A percentile compares a stretch with the other conserved stretches of the same genome.
phyloP scores from a whole-genome alignment of 2,329 filamentous ascomycete genomes.

The Hypoxylon sp. region DNA sequence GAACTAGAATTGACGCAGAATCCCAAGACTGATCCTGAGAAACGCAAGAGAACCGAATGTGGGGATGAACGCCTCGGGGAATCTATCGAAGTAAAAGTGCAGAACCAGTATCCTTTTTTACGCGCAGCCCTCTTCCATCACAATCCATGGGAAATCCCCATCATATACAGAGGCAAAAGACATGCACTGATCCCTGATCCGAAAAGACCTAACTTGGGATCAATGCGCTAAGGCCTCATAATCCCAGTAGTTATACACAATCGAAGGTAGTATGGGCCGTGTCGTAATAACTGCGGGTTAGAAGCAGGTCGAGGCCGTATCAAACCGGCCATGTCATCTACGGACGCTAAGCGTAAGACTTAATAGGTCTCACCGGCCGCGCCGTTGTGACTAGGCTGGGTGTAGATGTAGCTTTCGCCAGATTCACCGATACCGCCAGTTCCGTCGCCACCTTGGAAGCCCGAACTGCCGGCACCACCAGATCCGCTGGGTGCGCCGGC shows the following conservation, averaged over 20 bases:
- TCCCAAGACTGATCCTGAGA: conserved; percentile 47
- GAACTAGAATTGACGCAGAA: conserved; percentile 43
- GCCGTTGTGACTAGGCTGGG: conserved; percentile 69
- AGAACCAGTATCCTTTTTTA: conserved; percentile 43
- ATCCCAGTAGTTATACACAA: conserved; percentile 53
- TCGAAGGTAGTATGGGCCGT: conserved; percentile 46
- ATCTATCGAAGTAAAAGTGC: conserved; percentile 50
- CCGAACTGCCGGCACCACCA: conserved; percentile 57
- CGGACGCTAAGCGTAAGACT: conserved; percentile 41
- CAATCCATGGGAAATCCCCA: conserved; percentile 39
- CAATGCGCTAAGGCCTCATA: conserved; percentile 31
- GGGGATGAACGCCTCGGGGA: conserved; percentile 45
- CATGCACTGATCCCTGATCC: conserved; percentile 37
- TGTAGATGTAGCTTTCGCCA: conserved; percentile 65
- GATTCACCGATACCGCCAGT: conserved; percentile 59
- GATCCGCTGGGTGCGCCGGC: conserved; percentile 56
- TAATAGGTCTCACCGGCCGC: conserved; percentile 67
- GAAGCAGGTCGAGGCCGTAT: conserved; percentile 19
- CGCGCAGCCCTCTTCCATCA: conserved; percentile 41
- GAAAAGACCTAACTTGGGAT: conserved; percentile 38
- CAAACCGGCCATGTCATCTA: conserved; percentile 15
- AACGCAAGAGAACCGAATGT: conserved; percentile 43
- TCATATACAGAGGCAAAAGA: conserved; percentile 49
- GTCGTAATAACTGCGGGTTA: conserved; percentile 34
- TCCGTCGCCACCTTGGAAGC: conserved; percentile 61